Percentiles rank a stretch among this genome's conserved stretches.
Conservation (phyloP, 352 stramenopile genomes). For the Phytophthora rubi region DNA sequence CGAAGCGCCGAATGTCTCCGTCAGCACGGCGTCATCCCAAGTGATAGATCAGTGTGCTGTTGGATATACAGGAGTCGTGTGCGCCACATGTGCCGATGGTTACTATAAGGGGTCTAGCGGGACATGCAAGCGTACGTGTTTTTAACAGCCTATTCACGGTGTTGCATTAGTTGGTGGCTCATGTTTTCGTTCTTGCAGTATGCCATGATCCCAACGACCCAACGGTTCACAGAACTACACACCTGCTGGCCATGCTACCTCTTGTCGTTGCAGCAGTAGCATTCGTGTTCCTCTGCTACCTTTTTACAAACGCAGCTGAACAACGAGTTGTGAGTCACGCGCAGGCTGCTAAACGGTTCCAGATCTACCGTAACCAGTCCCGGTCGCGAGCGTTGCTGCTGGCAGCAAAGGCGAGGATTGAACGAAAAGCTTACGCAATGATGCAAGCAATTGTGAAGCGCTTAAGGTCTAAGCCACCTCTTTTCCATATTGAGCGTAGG, state of each 20-base stretch:
- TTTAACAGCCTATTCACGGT: background rate
- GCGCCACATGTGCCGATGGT: slow-evolving; percentile 43
- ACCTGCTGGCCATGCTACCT: slow-evolving; percentile 51
- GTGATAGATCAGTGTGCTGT: slow-evolving; percentile 42
- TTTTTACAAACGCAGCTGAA: slow-evolving; percentile 60
- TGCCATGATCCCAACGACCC: slow-evolving; percentile 56
- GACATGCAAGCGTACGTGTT: slow-evolving; percentile 51
- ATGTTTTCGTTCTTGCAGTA: slow-evolving; percentile 10
- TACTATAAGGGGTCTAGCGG: slow-evolving; percentile 73
- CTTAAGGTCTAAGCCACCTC: background rate
- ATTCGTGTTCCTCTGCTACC: slow-evolving; percentile 42
- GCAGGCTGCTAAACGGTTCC: slow-evolving; percentile 57
- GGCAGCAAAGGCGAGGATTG: slow-evolving; percentile 24
- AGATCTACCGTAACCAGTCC: slow-evolving; percentile 45
- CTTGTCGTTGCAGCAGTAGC: slow-evolving; percentile 43
- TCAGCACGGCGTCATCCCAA: slow-evolving; percentile 22
- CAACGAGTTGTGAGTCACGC: slow-evolving; percentile 59
- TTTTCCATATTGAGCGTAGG: slow-evolving; percentile 55
- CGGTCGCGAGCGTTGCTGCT: slow-evolving; percentile 29
- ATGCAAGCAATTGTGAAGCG: slow-evolving; percentile 17
- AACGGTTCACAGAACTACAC: slow-evolving; percentile 38
- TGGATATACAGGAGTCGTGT: slow-evolving; percentile 62
- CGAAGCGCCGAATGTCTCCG: slow-evolving; percentile 19
- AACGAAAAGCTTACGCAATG: slow-evolving; percentile 16
- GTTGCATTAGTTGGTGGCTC: background rate